These are phyloP conservation scores for Fusarium caatingaense DNA, from an alignment of 2,329 filamentous ascomycete species.

Conservation along the genomic window DNA sequence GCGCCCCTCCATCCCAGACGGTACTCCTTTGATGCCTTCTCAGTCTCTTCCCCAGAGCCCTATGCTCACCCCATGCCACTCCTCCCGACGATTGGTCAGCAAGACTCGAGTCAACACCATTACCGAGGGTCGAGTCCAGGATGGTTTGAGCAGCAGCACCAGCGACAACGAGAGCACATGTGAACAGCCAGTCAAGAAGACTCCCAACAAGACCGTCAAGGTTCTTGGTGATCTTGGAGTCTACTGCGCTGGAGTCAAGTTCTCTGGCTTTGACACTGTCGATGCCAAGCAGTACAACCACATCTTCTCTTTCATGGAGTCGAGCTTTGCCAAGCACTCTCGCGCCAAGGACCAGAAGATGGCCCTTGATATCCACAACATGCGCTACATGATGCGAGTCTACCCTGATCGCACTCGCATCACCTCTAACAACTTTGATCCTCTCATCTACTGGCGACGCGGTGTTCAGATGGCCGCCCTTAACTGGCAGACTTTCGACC, in stretches of 20 bases:
- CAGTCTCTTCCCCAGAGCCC: constrained; percentile 67
- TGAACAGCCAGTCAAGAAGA: constrained; percentile 69
- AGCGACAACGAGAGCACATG: constrained; percentile 83
- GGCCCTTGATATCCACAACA: constrained; percentile 88
- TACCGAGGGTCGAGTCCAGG: constrained; percentile 66
- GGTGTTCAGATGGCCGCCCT: constrained; percentile 98
- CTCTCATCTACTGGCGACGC: constrained; percentile 90
- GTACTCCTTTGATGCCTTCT: constrained; percentile 59
- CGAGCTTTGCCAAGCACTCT: constrained; percentile 84
- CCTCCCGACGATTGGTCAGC: constrained; percentile 59
- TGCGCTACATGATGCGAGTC: constrained; percentile 90
- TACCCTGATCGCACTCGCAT: constrained; percentile 88
- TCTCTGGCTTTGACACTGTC: constrained; percentile 79
- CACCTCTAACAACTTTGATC: constrained; percentile 93
- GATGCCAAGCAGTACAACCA: constrained; percentile 92
- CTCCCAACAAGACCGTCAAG: constrained; percentile 86
- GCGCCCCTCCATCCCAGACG: constrained; percentile 71
- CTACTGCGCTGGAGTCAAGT: constrained; percentile 80
- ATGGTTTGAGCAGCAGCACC: constrained; percentile 68
- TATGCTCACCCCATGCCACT: constrained; percentile 63
- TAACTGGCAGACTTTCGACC: constrained; percentile 98
- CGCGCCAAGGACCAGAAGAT: constrained; percentile 80
- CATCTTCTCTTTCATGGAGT: constrained; percentile 94
- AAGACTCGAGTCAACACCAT: constrained; percentile 69
- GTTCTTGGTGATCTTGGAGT: constrained; percentile 88